Evolutionary conservation across 768 basidiomycete genomes (phyloP).

Genomic region (Gelatoporia subvermispora): DNA sequence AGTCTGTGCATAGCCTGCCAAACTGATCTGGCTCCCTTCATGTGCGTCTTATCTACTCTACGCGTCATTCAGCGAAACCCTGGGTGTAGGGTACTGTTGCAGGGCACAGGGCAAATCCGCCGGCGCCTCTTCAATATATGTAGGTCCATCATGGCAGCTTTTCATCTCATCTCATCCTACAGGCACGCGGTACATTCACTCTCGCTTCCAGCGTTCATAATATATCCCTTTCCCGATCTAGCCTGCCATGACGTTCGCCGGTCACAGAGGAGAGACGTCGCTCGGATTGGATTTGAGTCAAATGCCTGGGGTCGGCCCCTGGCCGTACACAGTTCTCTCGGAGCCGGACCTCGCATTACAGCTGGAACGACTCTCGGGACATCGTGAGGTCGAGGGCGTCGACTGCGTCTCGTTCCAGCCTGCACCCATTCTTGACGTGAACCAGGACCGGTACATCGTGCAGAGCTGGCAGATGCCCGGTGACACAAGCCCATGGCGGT

Average conservation of each 20-base stretch:
- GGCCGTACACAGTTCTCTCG: slow-evolving; percentile 27
- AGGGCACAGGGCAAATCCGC: too few relatives aligned
- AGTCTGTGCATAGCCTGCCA: too few relatives aligned
- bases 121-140: too few relatives aligned
- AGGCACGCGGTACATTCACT: too few relatives aligned
- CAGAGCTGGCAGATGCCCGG: slow-evolving; percentile 35
- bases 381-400: slow-evolving; percentile 27
- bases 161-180: too few relatives aligned
- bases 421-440: slow-evolving; percentile 27
- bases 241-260: not conserved
- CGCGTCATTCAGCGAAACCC: too few relatives aligned
- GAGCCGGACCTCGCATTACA: slow-evolving; percentile 35
- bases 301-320: slow-evolving; percentile 12
- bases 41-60: too few relatives aligned
- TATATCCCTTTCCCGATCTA: too few relatives aligned
- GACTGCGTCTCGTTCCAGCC: slow-evolving; percentile 42
- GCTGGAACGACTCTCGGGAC: slow-evolving; percentile 35
- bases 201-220: too few relatives aligned
- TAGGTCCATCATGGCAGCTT: too few relatives aligned
- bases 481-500: slow-evolving; percentile 28
- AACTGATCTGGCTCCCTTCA: too few relatives aligned
- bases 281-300: slow-evolving; percentile 3
- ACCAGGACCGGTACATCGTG: slow-evolving; percentile 32
- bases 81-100: too few relatives aligned
- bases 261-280: slow-evolving; percentile 6